Conservation (phyloP, 805 yeast genomes). For the Starmerella vaccinii region DNA sequence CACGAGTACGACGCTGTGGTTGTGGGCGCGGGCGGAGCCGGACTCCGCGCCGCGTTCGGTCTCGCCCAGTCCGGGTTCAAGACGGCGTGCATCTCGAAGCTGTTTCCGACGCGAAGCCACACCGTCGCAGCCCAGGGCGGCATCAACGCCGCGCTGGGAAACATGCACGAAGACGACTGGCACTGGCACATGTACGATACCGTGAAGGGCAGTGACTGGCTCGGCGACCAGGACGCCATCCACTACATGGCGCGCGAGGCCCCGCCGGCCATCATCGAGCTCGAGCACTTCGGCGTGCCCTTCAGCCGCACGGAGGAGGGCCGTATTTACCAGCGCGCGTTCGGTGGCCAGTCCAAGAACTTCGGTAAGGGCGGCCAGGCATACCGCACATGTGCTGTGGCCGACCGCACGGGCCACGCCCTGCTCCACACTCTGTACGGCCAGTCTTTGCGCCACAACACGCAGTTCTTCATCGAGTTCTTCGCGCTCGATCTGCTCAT, state of each 20-base stretch:
- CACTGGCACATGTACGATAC: conserved; percentile 99
- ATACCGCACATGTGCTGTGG: conserved; percentile 98
- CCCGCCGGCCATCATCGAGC: conserved; percentile 86
- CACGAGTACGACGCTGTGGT: conserved; percentile 98
- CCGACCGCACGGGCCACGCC: conserved; percentile 98
- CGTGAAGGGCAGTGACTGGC: conserved; percentile 98
- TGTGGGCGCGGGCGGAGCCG: conserved; percentile 99
- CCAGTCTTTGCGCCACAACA: conserved; percentile 90
- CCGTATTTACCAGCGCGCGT: conserved; percentile 95
- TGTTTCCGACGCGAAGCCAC: conserved; percentile 96
- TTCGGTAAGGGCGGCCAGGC: conserved; percentile 99
- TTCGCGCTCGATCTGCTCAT: conserved; percentile 89
- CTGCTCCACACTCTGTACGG: conserved; percentile 91
- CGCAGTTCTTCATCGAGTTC: conserved; percentile 95
- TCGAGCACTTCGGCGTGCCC: conserved; percentile 97
- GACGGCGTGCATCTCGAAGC: conserved; percentile 93
- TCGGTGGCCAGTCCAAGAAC: conserved; percentile 94
- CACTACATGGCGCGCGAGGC: conserved; percentile 99
- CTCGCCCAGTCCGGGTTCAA: conserved; percentile 93
- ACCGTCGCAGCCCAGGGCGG: conserved; percentile 99
- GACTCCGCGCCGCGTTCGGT: conserved; percentile 96
- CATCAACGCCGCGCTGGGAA: conserved; percentile 96
- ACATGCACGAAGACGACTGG: conserved; percentile 98
- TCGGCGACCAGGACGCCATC: conserved; percentile 98
- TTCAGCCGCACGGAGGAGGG: conserved; percentile 96